phyloP scores from a whole-genome alignment of 2,329 filamentous ascomycete species.

The Lizonia empirigonia region DNA sequence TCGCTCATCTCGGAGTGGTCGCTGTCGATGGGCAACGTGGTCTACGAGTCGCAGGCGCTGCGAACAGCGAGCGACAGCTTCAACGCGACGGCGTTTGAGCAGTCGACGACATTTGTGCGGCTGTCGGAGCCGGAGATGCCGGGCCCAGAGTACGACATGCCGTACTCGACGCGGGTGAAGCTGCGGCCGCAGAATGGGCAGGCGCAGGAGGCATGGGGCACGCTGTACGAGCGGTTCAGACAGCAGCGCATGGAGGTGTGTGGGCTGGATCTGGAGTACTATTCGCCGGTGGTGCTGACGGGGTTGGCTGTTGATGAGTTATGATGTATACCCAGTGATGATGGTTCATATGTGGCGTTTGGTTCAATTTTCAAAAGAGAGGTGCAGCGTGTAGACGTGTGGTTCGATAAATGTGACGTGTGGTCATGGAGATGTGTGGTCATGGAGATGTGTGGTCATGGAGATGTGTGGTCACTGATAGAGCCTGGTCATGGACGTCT shows the following conservation, averaged over 20 bases:
- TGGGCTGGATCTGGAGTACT: constrained; percentile 57
- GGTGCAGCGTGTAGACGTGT: too few relatives aligned
- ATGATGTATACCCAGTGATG: constrained; percentile 8
- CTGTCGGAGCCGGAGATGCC: constrained; percentile 56
- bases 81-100: constrained; percentile 53
- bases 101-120: constrained; percentile 53
- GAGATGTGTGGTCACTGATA: too few relatives aligned
- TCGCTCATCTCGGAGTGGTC: constrained; percentile 49
- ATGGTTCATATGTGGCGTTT: too few relatives aligned
- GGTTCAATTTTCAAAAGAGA: too few relatives aligned
- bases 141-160: constrained; percentile 58
- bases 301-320: constrained; percentile 15
- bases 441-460: too few relatives aligned
- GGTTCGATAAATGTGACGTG: too few relatives aligned
- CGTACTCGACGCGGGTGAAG: constrained; percentile 48
- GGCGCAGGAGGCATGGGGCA: constrained; percentile 56
- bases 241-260: constrained; percentile 59
- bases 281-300: constrained; percentile 34
- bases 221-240: constrained; percentile 56
- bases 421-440: too few relatives aligned
- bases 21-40: constrained; percentile 46
- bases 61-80: constrained; percentile 44
- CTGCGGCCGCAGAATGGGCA: constrained; percentile 54
- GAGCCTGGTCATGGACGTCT: too few relatives aligned
- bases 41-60: constrained; percentile 44